Percentiles rank a stretch among this genome's conserved stretches.
These are phyloP conservation scores for Sarcomyxa edulis DNA, from an alignment of 768 basidiomycete species.

Conservation along the genomic window DNA sequence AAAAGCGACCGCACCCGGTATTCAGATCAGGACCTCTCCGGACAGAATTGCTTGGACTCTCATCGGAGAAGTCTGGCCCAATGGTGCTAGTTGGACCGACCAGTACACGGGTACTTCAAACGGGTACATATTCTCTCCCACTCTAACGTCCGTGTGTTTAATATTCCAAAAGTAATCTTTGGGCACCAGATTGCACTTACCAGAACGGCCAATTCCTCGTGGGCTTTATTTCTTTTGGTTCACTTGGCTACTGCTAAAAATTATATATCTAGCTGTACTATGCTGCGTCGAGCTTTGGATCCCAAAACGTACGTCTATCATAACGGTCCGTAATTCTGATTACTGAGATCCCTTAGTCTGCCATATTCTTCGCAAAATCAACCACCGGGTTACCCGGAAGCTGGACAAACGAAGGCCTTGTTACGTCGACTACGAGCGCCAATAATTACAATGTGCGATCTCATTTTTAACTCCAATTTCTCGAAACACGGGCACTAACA, in stretches of 20 bases:
- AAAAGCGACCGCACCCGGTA: constrained; percentile 37
- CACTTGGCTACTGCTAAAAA: constrained; percentile 1
- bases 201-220: constrained; percentile 24
- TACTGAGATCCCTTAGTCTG: constrained; percentile 26
- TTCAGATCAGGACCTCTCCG: constrained; percentile 44
- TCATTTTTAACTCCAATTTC: neutral
- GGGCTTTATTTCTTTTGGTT: constrained; percentile 2
- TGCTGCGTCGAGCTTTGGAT: constrained; percentile 49
- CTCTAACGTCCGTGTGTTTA: constrained; percentile 1
- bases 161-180: constrained; percentile 23
- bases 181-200: constrained; percentile 34
- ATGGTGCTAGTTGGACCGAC: constrained; percentile 47
- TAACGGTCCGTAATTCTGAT: neutral
- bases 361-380: constrained; percentile 50
- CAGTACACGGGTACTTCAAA: constrained; percentile 41
- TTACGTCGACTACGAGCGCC: constrained; percentile 33
- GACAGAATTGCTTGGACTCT: constrained; percentile 43
- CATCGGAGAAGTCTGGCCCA: constrained; percentile 42
- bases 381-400: constrained; percentile 42
- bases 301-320: constrained; percentile 32
- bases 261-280: constrained; percentile 41
- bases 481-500: neutral
- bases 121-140: constrained; percentile 22
- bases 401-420: constrained; percentile 42
- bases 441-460: constrained; percentile 36